phyloP scores from a whole-genome alignment of 768 basidiomycete species.

The Ramaria sp. region DNA sequence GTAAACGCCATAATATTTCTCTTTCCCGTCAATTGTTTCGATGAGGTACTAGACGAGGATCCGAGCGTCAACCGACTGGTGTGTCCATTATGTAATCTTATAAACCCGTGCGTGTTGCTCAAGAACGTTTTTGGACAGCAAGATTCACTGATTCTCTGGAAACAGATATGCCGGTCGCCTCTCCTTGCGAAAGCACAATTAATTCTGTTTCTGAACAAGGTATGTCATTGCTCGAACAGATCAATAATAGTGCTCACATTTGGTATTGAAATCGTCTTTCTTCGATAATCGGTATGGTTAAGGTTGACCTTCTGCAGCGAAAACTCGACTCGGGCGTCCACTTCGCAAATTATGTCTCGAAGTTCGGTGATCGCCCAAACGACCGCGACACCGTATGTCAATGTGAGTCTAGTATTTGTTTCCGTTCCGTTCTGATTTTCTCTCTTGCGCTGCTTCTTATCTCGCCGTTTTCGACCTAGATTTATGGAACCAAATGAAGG shows the following conservation, averaged over 20 bases:
- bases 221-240: conserved; percentile 13
- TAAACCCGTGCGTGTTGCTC: conserved; percentile 22
- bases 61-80: conserved; percentile 40
- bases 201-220: conserved; percentile 75
- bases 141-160: conserved; percentile 67
- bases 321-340: conserved; percentile 59
- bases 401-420: conserved; percentile 30
- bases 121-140: conserved; percentile 32
- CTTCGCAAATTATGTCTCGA: conserved; percentile 61
- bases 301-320: conserved; percentile 49
- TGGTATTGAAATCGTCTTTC: not conserved
- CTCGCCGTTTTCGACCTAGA: conserved; percentile 29
- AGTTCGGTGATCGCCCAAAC: conserved; percentile 64
- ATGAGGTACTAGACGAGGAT: conserved; percentile 60
- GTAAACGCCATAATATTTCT: conserved; percentile 68
- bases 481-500: conserved; percentile 73
- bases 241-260: not conserved
- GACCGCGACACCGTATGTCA: conserved; percentile 56
- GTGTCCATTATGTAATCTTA: not conserved
- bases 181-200: conserved; percentile 51
- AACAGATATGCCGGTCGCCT: conserved; percentile 52
- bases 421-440: conserved; percentile 5
- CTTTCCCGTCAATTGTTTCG: conserved; percentile 64
- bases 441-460: not conserved
- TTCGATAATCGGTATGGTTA: too few species aligned